Percentiles rank a stretch among this genome's conserved stretches.
Conservation (phyloP, 2,329 filamentous ascomycete species). For the Talaromyces sp. region DNA sequence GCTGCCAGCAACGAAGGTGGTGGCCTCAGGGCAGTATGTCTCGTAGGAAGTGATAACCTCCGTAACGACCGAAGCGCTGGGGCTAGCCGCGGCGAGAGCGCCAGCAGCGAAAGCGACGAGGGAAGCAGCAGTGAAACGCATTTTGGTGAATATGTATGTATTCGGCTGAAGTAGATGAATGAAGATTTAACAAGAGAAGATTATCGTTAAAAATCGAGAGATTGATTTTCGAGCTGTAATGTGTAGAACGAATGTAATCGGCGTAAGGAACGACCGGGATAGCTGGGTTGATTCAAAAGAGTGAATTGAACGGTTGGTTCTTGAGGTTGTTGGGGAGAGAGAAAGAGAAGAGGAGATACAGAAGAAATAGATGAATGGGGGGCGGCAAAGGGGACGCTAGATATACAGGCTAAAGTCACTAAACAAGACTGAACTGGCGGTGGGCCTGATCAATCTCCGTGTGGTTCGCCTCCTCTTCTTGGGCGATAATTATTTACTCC, state of each 20-base stretch:
- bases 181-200: slow-evolving; percentile 8
- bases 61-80: slow-evolving; percentile 6
- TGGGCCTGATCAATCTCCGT: background rate
- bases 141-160: slow-evolving; percentile 33
- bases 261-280: slow-evolving; percentile 14
- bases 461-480: background rate
- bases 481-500: background rate
- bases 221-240: background rate
- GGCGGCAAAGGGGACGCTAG: slow-evolving; percentile 3
- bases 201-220: background rate
- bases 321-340: background rate
- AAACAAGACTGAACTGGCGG: background rate
- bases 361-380: slow-evolving; percentile 1
- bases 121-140: slow-evolving; percentile 47
- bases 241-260: slow-evolving; percentile 16
- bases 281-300: slow-evolving; percentile 2
- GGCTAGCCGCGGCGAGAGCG: slow-evolving; percentile 25
- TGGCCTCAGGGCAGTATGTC: slow-evolving; percentile 68
- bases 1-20: slow-evolving; percentile 58
- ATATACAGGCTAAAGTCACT: background rate
- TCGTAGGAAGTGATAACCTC: slow-evolving; percentile 62
- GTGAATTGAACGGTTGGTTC: slow-evolving; percentile 6
- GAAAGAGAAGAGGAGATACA: background rate
- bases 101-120: slow-evolving; percentile 36
- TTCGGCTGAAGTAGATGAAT: background rate